Percentiles rank a stretch among this genome's conserved stretches.
Conservation (phyloP, 371 early-diverging fungal species). For the Nosema muscidifuracis region DNA sequence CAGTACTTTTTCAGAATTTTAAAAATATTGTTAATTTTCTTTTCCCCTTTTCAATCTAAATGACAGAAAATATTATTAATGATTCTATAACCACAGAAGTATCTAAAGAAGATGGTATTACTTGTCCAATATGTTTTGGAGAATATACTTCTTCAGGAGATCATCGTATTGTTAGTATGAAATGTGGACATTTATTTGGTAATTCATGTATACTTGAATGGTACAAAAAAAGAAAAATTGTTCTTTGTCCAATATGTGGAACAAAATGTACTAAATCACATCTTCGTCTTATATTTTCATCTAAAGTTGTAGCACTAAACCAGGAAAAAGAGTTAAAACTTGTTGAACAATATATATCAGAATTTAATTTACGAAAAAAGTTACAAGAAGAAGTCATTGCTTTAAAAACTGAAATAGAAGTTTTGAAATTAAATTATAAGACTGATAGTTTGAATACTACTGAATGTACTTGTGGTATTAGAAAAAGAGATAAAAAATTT, state of each 20-base stretch:
- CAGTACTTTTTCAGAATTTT: too few species aligned
- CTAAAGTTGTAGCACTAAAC: slow-evolving; percentile 37
- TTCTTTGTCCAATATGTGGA: slow-evolving; percentile 45
- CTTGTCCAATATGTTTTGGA: slow-evolving; percentile 52
- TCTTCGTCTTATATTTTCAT: slow-evolving; percentile 45
- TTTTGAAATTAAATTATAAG: slow-evolving; percentile 24
- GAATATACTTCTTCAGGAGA: slow-evolving; percentile 42
- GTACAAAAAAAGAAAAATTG: slow-evolving; percentile 36
- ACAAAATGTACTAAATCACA: slow-evolving; percentile 25
- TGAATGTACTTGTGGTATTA: neutral
- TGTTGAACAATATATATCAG: slow-evolving; percentile 17
- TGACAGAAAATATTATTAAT: too few species aligned
- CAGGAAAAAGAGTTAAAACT: slow-evolving; percentile 32
- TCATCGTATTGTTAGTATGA: slow-evolving; percentile 44
- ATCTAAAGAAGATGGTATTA: slow-evolving; percentile 14
- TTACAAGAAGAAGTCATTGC: slow-evolving; percentile 14
- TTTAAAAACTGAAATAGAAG: slow-evolving; percentile 31
- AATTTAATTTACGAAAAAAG: slow-evolving; percentile 25
- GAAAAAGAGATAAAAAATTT: neutral
- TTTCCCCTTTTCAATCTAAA: too few species aligned
- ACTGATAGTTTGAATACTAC: too few species aligned
- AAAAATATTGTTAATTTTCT: too few species aligned
- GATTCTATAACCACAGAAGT: too few species aligned
- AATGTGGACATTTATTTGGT: slow-evolving; percentile 58
- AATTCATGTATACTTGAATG: slow-evolving; percentile 43